Evolutionary conservation across 129 eudicot species (phyloP).

Genomic region (Lactuca saligna): DNA sequence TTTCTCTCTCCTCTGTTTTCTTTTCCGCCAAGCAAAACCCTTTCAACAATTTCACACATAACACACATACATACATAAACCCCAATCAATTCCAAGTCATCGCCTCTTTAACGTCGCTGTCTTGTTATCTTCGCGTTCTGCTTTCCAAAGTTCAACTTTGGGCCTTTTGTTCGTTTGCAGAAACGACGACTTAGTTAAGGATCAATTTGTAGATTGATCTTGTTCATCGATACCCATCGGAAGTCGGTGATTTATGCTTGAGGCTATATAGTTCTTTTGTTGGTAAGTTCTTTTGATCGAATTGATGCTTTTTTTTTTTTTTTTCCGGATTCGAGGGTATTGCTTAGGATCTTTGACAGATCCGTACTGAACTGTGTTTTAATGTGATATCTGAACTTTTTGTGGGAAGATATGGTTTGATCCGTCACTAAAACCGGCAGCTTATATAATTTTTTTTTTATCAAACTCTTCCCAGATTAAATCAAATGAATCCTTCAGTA

Average conservation of each 20-base stretch:
- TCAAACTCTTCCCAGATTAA: neutral
- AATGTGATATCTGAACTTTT: neutral
- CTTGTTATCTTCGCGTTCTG: neutral
- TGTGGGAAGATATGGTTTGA: slow-evolving; percentile 6
- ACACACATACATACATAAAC: neutral
- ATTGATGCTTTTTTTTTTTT: neutral
- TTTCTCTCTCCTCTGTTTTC: slow-evolving; percentile 29
- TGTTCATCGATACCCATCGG: neutral
- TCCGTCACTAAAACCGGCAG: slow-evolving; percentile 9
- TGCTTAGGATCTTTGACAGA: slow-evolving; percentile 13
- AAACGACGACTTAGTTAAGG: slow-evolving; percentile 8
- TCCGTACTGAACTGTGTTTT: slow-evolving; percentile 20
- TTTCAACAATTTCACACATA: slow-evolving; percentile 18
- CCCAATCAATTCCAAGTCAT: neutral
- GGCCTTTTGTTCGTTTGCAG: neutral
- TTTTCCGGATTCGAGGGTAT: neutral
- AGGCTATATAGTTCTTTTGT: slow-evolving; percentile 9
- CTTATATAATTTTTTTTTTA: neutral
- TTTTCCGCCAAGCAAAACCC: slow-evolving; percentile 7
- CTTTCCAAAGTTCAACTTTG: neutral
- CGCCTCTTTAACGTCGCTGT: slow-evolving; percentile 20
- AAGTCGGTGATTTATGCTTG: slow-evolving; percentile 12
- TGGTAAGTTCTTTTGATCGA: slow-evolving; percentile 15
- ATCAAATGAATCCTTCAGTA: neutral
- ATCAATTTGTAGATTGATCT: slow-evolving; percentile 12